Evolutionary conservation across 1,284 basidiomycete genomes (phyloP).

Genomic region (Phellinidium pouzarii): DNA sequence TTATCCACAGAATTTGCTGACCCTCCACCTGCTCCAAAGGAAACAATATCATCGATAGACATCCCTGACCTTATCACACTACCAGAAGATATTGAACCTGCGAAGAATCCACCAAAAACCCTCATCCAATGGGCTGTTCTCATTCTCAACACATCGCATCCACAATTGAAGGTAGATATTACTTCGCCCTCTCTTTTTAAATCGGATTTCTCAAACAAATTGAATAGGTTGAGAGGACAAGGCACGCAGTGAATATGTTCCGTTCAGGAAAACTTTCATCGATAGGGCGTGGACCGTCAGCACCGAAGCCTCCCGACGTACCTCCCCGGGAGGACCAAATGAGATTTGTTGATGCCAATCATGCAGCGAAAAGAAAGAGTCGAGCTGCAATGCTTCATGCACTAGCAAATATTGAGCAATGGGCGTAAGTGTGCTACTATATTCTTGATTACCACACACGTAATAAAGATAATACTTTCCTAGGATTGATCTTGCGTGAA

Average conservation of each 20-base stretch:
- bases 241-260: slow-evolving; percentile 63
- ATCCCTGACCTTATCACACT: slow-evolving; percentile 16
- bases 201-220: background rate
- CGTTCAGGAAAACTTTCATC: slow-evolving; percentile 60
- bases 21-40: slow-evolving; percentile 41
- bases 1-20: slow-evolving; percentile 58
- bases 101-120: slow-evolving; percentile 45
- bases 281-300: slow-evolving; percentile 51
- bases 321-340: slow-evolving; percentile 57
- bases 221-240: slow-evolving; percentile 52
- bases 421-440: slow-evolving; percentile 60
- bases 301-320: slow-evolving; percentile 56
- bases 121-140: slow-evolving; percentile 72
- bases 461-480: slow-evolving; percentile 4
- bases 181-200: slow-evolving; percentile 2
- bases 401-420: slow-evolving; percentile 87
- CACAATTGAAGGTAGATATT: slow-evolving; percentile 52
- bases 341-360: slow-evolving; percentile 57
- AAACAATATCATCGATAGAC: slow-evolving; percentile 23
- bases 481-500: slow-evolving; percentile 72
- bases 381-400: slow-evolving; percentile 75
- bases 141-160: slow-evolving; percentile 66
- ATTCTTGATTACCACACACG: slow-evolving; percentile 2
- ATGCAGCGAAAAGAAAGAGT: slow-evolving; percentile 59
- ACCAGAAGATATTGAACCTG: slow-evolving; percentile 42